Evolutionary conservation across 2,329 filamentous ascomycete species (phyloP), one percentile per base, ranked within the genome.

Genomic region (Daldinia sp.): DNA sequence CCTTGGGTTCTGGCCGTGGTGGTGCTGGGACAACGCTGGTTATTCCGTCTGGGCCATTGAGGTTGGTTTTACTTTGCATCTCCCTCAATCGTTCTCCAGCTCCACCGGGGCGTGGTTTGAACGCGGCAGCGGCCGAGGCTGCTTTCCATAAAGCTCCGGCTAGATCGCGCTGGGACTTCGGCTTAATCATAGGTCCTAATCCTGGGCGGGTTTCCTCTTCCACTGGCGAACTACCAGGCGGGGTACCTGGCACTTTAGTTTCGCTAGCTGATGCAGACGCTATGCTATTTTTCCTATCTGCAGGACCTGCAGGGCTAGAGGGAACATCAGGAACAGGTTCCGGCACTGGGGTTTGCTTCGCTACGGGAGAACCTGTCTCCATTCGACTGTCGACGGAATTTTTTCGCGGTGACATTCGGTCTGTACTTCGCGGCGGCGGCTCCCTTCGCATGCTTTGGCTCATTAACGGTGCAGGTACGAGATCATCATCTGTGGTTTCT

Each of bases 171-270:
- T 87, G 89, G 1, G 89, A 90, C 68, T 87, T 93, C 70, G 91
- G 89, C 80, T 93, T 95, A 74, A 98, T 91, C 94, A 97, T 97
- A 1, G 94, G 93, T 0, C 93, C 93, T 6, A 97, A 85, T 0
- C 93, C 94, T 18, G 93, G 93, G n/a, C 93, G 82, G 6, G 69
- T 75, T 1, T 86, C 84, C 59, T 85, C 82, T 2, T 71, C 76
- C 1, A 76, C 65, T 20, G 78, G 73, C 6, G 78, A 71, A 4
- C 73, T 74, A 1, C 75, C 72, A 4, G 78, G 73, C 28, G 77
- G 72, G 6, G 77, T 71, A 37, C 79, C 78, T 1, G 76, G 65
- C 6, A 68, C 72, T 4, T 77, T 68, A 66, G 62, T 59, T 75
- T 77, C 59, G 65, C 70, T 53, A 62, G 68, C 37, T 64, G 74